phyloP scores from a whole-genome alignment of 352 stramenopile genomes.

The Phytopythium vexans region DNA sequence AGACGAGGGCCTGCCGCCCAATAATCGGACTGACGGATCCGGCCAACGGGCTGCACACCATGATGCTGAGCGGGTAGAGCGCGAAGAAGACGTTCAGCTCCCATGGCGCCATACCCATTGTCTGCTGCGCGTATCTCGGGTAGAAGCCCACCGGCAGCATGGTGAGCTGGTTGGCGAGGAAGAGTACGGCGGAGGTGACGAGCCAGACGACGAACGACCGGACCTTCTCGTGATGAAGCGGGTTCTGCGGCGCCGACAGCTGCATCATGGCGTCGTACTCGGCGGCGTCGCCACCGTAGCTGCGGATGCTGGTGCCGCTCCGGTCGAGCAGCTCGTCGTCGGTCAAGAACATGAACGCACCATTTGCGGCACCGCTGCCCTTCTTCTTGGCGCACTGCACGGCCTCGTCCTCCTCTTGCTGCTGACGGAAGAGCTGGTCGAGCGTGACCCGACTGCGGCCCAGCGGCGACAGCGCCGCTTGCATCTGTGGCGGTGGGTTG shows the following conservation, averaged over 20 bases:
- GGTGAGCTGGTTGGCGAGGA: slow-evolving; percentile 73
- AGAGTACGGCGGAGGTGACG: slow-evolving; percentile 46
- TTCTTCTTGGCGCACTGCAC: slow-evolving; percentile 4
- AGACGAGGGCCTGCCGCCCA: slow-evolving; percentile 65
- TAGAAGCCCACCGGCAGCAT: slow-evolving; percentile 77
- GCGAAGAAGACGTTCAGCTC: slow-evolving; percentile 72
- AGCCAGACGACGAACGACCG: slow-evolving; percentile 48
- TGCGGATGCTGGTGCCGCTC: slow-evolving; percentile 30
- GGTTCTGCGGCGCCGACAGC: slow-evolving; percentile 50
- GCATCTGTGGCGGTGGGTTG: slow-evolving; percentile 9
- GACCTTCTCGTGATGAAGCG: slow-evolving; percentile 37
- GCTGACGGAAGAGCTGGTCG: slow-evolving; percentile 8
- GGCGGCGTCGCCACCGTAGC: slow-evolving; percentile 29
- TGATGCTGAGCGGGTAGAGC: slow-evolving; percentile 72
- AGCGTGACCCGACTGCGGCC: slow-evolving; percentile 5
- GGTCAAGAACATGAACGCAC: neutral
- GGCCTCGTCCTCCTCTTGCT: slow-evolving; percentile 5
- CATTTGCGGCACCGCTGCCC: neutral
- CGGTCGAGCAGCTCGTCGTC: slow-evolving; percentile 27
- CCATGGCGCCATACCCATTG: slow-evolving; percentile 36
- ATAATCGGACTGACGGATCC: slow-evolving; percentile 36
- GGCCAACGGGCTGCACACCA: slow-evolving; percentile 62
- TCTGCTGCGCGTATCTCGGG: slow-evolving; percentile 45
- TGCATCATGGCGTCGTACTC: slow-evolving; percentile 61
- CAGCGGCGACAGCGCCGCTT: slow-evolving; percentile 7